Base-by-base conservation (phyloP, 306 rosid species). In the Urtica urens region DNA sequence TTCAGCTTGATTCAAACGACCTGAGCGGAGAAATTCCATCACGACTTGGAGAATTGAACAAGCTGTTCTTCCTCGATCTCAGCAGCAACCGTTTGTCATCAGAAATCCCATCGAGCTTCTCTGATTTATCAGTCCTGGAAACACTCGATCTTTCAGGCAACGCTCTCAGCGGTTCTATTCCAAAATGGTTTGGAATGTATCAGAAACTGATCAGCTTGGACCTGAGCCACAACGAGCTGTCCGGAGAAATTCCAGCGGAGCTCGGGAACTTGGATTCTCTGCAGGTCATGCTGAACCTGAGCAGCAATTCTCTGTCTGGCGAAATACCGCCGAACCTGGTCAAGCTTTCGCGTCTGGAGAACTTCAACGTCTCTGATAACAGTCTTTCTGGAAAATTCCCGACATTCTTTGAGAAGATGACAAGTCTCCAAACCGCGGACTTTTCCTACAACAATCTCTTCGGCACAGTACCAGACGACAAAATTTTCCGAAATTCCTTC, bases 311-410 rank as follows among this genome's bases (percentile, higher is more conserved):
- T 39, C 61, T 82, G 41, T 54, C 73, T 0, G 84, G 87, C 21
- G 23, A 22, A 44, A 68, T 82, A 55, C 83, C 93, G 29, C 55
- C 58, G 53, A 68, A 71, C 51, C 60, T 78, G 23, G 61, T 26
- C 15, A 68, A 76, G 74, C 72, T 68, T 38, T 11, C 39, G 19
- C 15, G 27, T 5, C 49, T 83, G 72, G 75, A 62, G 69, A 51
- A 68, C 51, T 62, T 82, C 50, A 79, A 79, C 67, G 57, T 76
- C 38, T 83, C 94, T 26, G 70, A 58, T 63, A 83, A 83, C 72
- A 66, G 56, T 34, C 78, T 83, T 9, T 63, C 75, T 0, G 79
- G 87, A 17, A 18, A 49, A 15, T 78, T 82, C 45, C 93, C 84
- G 10, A 35, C 53, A 12, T 45, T 76, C 26, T 58, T 73, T 26